A percentile compares a stretch with the other conserved stretches of the same genome.
Conservation (phyloP, 306 rosid genomes). For the Trichosanthes cucumerina region DNA sequence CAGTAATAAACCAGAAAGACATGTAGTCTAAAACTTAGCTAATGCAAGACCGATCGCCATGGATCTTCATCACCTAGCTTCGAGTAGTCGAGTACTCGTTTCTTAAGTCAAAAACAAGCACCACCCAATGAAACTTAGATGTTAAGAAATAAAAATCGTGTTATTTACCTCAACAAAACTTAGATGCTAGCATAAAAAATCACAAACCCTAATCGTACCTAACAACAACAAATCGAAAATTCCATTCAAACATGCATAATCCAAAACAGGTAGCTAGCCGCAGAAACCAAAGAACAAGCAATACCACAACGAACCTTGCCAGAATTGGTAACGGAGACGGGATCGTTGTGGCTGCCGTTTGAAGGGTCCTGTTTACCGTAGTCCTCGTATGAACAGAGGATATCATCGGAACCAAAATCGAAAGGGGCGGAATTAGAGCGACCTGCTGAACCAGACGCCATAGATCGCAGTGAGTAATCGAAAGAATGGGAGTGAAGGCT, state of each 20-base stretch:
- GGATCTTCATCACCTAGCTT: not conserved
- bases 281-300: not conserved
- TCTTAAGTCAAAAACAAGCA: not conserved
- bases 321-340: conserved; percentile 34
- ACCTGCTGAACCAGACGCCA: conserved; percentile 85
- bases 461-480: conserved; percentile 17
- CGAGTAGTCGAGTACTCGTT: not conserved
- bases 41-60: not conserved
- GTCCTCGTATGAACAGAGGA: conserved; percentile 61
- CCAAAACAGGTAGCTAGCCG: not conserved
- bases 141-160: not conserved
- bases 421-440: conserved; percentile 51
- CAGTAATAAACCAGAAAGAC: not conserved
- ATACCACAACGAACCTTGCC: conserved; percentile 32
- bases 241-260: not conserved
- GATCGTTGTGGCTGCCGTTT: conserved; percentile 43
- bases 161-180: not conserved
- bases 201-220: not conserved
- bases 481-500: not conserved
- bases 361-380: conserved; percentile 34
- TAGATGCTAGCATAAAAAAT: not conserved
- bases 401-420: conserved; percentile 59
- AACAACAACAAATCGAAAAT: not conserved
- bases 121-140: not conserved
- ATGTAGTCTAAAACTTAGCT: not conserved